Conservation (phyloP, 1,284 basidiomycete genomes). For the Amylostereum areolatum region DNA sequence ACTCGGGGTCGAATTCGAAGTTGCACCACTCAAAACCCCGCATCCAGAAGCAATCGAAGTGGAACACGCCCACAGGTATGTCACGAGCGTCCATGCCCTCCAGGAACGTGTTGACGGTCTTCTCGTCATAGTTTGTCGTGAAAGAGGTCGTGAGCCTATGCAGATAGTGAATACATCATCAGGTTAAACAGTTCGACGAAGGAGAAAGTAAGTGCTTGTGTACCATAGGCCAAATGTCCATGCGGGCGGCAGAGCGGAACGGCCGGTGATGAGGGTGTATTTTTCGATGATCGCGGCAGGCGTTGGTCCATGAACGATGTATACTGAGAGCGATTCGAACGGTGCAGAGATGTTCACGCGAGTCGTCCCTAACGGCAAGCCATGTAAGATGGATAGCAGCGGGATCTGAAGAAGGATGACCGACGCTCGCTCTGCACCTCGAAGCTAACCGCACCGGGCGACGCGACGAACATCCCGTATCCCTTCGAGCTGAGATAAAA, state of each 20-base stretch:
- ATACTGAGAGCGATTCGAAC: slow-evolving; percentile 60
- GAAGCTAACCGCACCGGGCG: not conserved
- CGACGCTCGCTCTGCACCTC: slow-evolving; percentile 1
- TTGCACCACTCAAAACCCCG: slow-evolving; percentile 77
- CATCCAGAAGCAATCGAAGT: slow-evolving; percentile 80
- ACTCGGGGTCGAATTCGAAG: slow-evolving; percentile 71
- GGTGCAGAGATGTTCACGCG: slow-evolving; percentile 62
- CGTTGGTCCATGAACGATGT: slow-evolving; percentile 60
- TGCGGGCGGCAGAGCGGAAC: slow-evolving; percentile 58
- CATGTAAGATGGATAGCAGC: not conserved
- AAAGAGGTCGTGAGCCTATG: slow-evolving; percentile 68
- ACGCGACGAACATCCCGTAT: slow-evolving; percentile 22
- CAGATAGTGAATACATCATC: not conserved
- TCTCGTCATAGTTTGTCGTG: slow-evolving; percentile 61
- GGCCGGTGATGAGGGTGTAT: slow-evolving; percentile 60
- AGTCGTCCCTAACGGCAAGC: slow-evolving; percentile 22
- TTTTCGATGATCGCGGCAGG: slow-evolving; percentile 52
- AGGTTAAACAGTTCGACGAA: not conserved
- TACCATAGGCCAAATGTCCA: slow-evolving; percentile 70
- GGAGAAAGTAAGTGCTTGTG: not conserved
- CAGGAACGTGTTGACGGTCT: slow-evolving; percentile 64
- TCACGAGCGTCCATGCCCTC: slow-evolving; percentile 64
- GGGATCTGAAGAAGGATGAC: not conserved
- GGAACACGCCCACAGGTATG: slow-evolving; percentile 71
- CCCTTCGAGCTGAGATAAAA: slow-evolving; percentile 57